Percentiles rank a stretch among this genome's conserved stretches.
Conservation (phyloP, 2,329 filamentous ascomycete genomes). For the Pseudocercospora pini-densiflorae region DNA sequence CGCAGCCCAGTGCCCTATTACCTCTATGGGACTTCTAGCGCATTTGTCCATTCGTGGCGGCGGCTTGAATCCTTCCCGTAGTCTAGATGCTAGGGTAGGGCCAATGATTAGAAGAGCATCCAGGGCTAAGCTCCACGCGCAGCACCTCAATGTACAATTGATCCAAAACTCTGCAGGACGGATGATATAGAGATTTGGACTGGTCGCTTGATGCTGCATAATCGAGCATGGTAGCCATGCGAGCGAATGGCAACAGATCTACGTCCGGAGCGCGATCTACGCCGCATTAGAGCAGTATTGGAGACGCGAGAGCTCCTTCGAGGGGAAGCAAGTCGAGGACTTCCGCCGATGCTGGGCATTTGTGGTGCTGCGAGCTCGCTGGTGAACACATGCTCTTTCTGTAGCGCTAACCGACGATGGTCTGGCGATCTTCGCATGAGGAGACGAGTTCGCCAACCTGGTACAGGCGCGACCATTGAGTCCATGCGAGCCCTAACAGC, state of each 20-base stretch:
- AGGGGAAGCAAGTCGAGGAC: not conserved
- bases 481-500: not conserved
- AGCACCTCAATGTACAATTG: not conserved
- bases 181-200: not conserved
- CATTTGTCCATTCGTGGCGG: constrained; percentile 7
- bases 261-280: not conserved
- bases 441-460: not conserved
- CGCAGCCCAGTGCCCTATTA: constrained; percentile 1
- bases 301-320: not conserved
- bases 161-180: not conserved
- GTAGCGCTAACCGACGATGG: not conserved
- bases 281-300: not conserved
- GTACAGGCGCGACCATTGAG: not conserved
- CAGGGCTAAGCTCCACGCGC: not conserved
- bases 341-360: not conserved
- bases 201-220: constrained; percentile 10
- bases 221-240: not conserved
- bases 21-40: not conserved
- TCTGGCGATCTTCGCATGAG: not conserved
- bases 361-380: not conserved
- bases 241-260: not conserved
- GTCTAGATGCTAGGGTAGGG: not conserved
- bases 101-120: not conserved
- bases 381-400: not conserved
- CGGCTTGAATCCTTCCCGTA: constrained; percentile 12